phyloP scores from a whole-genome alignment of 169 alveolate species.

The Cryptosporidium baileyi region DNA sequence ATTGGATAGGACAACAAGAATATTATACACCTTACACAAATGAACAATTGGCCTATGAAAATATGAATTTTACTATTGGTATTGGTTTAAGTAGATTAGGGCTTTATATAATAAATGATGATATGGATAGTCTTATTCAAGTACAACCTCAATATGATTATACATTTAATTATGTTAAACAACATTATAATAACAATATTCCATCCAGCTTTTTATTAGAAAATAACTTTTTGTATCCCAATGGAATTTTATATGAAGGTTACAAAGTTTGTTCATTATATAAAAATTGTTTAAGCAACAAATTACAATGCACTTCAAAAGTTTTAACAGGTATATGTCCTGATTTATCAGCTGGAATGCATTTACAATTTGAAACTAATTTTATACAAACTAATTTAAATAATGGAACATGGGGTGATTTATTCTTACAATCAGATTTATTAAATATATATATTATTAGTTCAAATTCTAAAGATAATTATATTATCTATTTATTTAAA shows the following conservation, averaged over 20 bases:
- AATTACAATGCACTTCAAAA: conserved; percentile 1
- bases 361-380: not conserved
- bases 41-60: not conserved
- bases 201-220: not conserved
- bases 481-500: conserved; percentile 13
- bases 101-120: not conserved
- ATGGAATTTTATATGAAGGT: conserved; percentile 14
- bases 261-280: conserved; percentile 31
- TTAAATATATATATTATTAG: not conserved
- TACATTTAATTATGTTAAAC: conserved; percentile 16
- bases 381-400: conserved; percentile 13
- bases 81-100: conserved; percentile 42
- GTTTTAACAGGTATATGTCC: conserved; percentile 10
- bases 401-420: conserved; percentile 41
- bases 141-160: conserved; percentile 58
- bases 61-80: conserved; percentile 2
- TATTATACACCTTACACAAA: conserved; percentile 30
- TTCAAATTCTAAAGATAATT: not conserved
- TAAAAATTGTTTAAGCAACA: not conserved
- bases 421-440: not conserved
- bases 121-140: not conserved
- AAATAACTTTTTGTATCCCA: conserved; percentile 2
- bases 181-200: not conserved
- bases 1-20: not conserved
- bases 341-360: not conserved